Evolutionary conservation across 192 early-diverging fungal species (phyloP).

Genomic region (Diversispora epigaea): DNA sequence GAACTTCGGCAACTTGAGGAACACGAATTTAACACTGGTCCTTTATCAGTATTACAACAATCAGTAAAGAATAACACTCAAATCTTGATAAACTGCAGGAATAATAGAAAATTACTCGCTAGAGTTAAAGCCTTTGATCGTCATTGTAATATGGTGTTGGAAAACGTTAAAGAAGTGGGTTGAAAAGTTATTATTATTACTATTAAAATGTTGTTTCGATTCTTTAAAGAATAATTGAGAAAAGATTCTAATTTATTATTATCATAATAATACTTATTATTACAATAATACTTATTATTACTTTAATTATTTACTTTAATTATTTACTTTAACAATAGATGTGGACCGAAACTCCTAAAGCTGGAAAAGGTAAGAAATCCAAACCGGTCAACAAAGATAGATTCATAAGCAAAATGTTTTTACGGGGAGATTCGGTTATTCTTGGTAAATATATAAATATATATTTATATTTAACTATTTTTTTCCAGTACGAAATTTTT

Average conservation of each 20-base stretch:
- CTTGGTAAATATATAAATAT: conserved; percentile 56
- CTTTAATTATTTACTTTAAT: background rate
- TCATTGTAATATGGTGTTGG: conserved; percentile 99
- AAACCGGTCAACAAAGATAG: conserved; percentile 97
- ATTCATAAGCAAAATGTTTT: conserved; percentile 97
- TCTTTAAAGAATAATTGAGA: too few species aligned
- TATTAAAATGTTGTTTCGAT: background rate
- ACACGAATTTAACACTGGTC: conserved; percentile 94
- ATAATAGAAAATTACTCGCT: conserved; percentile 97
- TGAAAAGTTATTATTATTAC: background rate
- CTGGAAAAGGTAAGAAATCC: conserved; percentile 93
- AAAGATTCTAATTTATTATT: background rate
- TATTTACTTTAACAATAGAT: conserved; percentile 53
- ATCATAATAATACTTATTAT: background rate
- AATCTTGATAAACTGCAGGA: conserved; percentile 94
- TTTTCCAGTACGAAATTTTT: background rate
- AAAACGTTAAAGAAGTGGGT: conserved; percentile 93
- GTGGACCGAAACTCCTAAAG: conserved; percentile 94
- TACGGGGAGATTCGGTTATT: conserved; percentile 95
- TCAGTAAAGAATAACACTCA: conserved; percentile 96
- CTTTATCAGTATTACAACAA: conserved; percentile 90
- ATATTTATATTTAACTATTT: background rate
- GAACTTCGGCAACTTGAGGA: conserved; percentile 90
- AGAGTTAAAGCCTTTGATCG: conserved; percentile 99
- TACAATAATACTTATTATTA: too few species aligned